Evolutionary conservation across 2,329 filamentous ascomycete species (phyloP), one percentile per base, ranked within the genome.

Genomic region (Fusarium sp.): DNA sequence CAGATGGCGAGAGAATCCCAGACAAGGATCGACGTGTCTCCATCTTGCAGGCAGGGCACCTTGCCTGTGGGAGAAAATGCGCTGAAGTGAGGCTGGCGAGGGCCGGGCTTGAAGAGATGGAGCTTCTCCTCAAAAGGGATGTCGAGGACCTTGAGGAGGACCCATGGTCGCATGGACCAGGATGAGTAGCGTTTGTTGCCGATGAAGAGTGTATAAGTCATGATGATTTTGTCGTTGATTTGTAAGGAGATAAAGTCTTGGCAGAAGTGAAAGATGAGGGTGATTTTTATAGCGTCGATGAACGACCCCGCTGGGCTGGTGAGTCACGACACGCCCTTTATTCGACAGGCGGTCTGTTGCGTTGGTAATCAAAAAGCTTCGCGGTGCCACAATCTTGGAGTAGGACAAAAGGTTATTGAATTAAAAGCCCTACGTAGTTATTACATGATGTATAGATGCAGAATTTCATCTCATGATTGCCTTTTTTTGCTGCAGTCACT

Each of bases 1-100:
- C 80, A 80, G 57, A 88, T 88, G 65, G 87, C 83, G 16, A 88
- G 81, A 0, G 87, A 88, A 70, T 88, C 87, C 78, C 83, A 85
- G 59, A 88, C 76, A 8, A 83, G 68, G 35, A 84, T 78, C 13
- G 74, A 66, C 1, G 59, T 59, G 13, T 77, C 75, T 18, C 56
- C 70, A 62, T 84, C 81, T 30, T 83, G 78, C 13, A 87, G 77
- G 66, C 83, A 83, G 2, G 85, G 85, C 10, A 87, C 85, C 52
- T 85, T 85, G 67, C 80, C 85, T 5, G 75, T 77, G 56, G 81
- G 86, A 35, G 82, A 87, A 77, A 83, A 86, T 27, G 72, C 67
- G 64, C 73, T 73, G 70, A 82, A 87, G 8, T 75, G 79, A 43
- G 79, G 81, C 66, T 82, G 85, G 43, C 70, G 79, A 52, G 66